A percentile compares a stretch with the other conserved stretches of the same genome.
phyloP scores from a whole-genome alignment of 352 stramenopile species.

The Pythium sukuiense region DNA sequence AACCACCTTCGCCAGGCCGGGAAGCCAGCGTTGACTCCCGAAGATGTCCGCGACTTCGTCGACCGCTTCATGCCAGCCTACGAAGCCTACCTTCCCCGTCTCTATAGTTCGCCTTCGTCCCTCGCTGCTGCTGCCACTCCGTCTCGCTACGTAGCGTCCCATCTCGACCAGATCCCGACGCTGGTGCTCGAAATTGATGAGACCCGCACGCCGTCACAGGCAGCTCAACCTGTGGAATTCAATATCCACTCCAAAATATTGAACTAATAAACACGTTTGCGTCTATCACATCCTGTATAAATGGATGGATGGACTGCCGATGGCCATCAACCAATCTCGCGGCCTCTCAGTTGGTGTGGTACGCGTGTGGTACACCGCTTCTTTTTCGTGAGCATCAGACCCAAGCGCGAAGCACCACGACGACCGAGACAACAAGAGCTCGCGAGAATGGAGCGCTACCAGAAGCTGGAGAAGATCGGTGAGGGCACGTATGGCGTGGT shows the following conservation, averaged over 20 bases:
- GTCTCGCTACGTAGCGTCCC: slow-evolving; percentile 3
- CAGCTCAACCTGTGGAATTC: slow-evolving; percentile 39
- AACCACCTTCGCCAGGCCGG: slow-evolving; percentile 52
- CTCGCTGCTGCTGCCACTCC: not conserved
- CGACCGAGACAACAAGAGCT: not conserved
- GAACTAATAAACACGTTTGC: not conserved
- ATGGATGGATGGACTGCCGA: slow-evolving; percentile 8
- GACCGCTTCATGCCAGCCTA: slow-evolving; percentile 88
- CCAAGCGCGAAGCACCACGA: slow-evolving; percentile 5
- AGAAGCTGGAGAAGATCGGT: slow-evolving; percentile 97
- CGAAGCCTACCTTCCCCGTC: slow-evolving; percentile 53
- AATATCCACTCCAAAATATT: slow-evolving; percentile 49
- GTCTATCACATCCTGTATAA: slow-evolving; percentile 5
- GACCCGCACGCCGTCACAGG: slow-evolving; percentile 35
- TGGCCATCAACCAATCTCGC: slow-evolving; percentile 12
- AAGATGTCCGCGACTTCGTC: slow-evolving; percentile 82
- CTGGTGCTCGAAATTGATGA: slow-evolving; percentile 65
- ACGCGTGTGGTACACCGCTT: slow-evolving; percentile 9
- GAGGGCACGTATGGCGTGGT: slow-evolving; percentile 99
- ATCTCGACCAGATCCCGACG: slow-evolving; percentile 37
- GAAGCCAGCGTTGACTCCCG: slow-evolving; percentile 60
- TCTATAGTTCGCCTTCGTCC: slow-evolving; percentile 44
- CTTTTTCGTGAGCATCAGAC: not conserved
- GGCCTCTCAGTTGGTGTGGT: slow-evolving; percentile 21
- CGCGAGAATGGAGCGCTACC: slow-evolving; percentile 87